A percentile compares a stretch with the other conserved stretches of the same genome.
Conservation (phyloP, 257 asterid species). For the Lavandula angustifolia region DNA sequence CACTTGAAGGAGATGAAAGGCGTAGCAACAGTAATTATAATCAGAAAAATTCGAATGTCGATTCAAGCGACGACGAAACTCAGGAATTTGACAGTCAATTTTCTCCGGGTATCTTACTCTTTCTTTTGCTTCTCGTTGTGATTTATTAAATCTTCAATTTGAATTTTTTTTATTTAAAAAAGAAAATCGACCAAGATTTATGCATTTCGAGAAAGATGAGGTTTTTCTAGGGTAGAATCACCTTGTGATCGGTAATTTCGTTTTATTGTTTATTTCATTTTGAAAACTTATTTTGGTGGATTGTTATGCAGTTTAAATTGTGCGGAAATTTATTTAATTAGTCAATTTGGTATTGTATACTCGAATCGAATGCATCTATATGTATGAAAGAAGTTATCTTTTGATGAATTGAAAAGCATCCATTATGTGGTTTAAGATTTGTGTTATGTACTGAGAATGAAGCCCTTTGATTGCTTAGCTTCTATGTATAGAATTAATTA, state of each 20-base stretch:
- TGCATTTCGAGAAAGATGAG: conserved; percentile 12
- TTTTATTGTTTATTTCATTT: not conserved
- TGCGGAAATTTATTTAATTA: not conserved
- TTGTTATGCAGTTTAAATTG: not conserved
- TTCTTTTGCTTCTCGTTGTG: not conserved
- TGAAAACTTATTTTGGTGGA: not conserved
- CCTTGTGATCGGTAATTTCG: not conserved
- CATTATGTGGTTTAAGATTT: conserved; percentile 3
- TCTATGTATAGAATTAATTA: not conserved
- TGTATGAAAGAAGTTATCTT: not conserved
- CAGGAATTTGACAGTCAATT: conserved; percentile 46
- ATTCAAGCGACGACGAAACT: conserved; percentile 38
- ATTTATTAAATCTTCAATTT: not conserved
- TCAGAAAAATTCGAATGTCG: conserved; percentile 29
- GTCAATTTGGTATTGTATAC: not conserved
- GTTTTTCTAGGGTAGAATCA: conserved; percentile 4
- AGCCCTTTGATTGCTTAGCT: conserved; percentile 13
- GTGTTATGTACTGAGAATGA: conserved; percentile 5
- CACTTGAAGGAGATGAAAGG: conserved; percentile 30
- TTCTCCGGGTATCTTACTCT: conserved; percentile 48
- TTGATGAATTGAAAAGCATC: conserved; percentile 4
- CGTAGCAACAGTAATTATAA: conserved; percentile 22
- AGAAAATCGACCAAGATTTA: not conserved
- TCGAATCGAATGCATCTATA: not conserved
- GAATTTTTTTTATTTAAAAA: not conserved